Conservation (phyloP, 805 yeast species). For the Yarrowia phangngaensis region DNA sequence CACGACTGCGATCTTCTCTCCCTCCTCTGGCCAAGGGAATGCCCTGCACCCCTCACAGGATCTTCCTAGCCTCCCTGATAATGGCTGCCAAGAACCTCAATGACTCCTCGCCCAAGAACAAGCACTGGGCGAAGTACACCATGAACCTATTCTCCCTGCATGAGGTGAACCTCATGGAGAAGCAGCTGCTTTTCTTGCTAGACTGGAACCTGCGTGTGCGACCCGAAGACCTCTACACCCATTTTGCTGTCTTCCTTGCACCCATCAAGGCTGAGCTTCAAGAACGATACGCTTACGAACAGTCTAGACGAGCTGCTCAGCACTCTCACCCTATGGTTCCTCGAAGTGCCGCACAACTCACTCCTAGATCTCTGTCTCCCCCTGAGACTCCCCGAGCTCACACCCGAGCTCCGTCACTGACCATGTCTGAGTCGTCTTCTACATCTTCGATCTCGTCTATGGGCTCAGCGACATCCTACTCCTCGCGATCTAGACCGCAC, state of each 20-base stretch:
- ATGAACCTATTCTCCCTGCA: constrained; percentile 70
- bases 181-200: constrained; percentile 75
- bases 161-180: constrained; percentile 88
- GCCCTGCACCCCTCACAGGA: constrained; percentile 84
- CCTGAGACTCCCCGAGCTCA: constrained; percentile 24
- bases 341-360: constrained; percentile 3
- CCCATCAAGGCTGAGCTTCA: constrained; percentile 60
- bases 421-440: constrained; percentile 22
- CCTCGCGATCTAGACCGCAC: constrained; percentile 8
- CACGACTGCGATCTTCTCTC: constrained; percentile 67
- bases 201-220: constrained; percentile 80
- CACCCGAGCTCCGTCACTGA: constrained; percentile 23
- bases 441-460: constrained; percentile 22
- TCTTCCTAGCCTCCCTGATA: constrained; percentile 82
- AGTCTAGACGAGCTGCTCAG: constrained; percentile 16
- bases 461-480: constrained; percentile 17
- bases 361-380: constrained; percentile 1
- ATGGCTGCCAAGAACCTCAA: constrained; percentile 89
- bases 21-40: constrained; percentile 90
- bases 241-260: constrained; percentile 68
- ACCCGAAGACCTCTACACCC: constrained; percentile 63
- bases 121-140: constrained; percentile 93
- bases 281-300: constrained; percentile 25
- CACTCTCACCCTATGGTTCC: constrained; percentile 1
- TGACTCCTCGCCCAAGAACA: constrained; percentile 91